Percentiles rank a stretch among this genome's conserved stretches.
These are phyloP conservation scores for Torulaspora delbrueckii DNA, from an alignment of 805 yeast genomes.

Conservation along the genomic window DNA sequence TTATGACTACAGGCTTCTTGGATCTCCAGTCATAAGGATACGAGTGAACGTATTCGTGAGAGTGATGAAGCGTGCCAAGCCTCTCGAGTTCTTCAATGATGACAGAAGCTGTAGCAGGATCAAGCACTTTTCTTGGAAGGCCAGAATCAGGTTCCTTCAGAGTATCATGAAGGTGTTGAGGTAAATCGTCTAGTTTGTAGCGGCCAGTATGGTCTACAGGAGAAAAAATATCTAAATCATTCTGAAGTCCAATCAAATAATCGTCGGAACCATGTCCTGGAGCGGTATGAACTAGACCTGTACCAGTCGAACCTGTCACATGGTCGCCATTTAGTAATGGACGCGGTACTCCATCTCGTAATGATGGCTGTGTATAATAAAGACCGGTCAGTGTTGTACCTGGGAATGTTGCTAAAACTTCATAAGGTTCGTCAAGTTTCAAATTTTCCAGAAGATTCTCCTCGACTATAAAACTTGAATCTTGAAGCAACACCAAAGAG, in stretches of 20 bases:
- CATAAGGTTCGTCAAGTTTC: slow-evolving; percentile 16
- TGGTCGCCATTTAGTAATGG: slow-evolving; percentile 78
- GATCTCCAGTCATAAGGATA: slow-evolving; percentile 98
- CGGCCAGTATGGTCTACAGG: slow-evolving; percentile 76
- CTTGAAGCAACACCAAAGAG: slow-evolving; percentile 39
- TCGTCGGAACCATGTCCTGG: slow-evolving; percentile 98
- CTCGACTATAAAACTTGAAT: slow-evolving; percentile 55
- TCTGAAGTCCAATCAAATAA: slow-evolving; percentile 59
- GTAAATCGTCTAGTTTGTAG: slow-evolving; percentile 49
- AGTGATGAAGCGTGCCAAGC: slow-evolving; percentile 42
- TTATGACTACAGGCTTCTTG: slow-evolving; percentile 86
- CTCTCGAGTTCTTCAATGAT: slow-evolving; percentile 44
- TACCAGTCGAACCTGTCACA: slow-evolving; percentile 77
- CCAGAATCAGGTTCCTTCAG: slow-evolving; percentile 15
- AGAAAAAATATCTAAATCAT: slow-evolving; percentile 58
- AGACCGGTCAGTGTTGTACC: slow-evolving; percentile 43
- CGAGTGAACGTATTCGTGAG: slow-evolving; percentile 62
- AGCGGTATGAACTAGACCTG: slow-evolving; percentile 95
- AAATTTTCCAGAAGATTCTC: slow-evolving; percentile 42
- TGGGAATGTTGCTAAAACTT: slow-evolving; percentile 29
- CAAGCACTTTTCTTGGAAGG: slow-evolving; percentile 48
- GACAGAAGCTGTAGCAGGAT: slow-evolving; percentile 44
- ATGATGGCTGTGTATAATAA: slow-evolving; percentile 54
- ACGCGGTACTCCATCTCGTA: slow-evolving; percentile 33
- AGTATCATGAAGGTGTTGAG: slow-evolving; percentile 10